Conservation (phyloP, 78 protist genomes). For the Dictyostelium brefeldianum region DNA sequence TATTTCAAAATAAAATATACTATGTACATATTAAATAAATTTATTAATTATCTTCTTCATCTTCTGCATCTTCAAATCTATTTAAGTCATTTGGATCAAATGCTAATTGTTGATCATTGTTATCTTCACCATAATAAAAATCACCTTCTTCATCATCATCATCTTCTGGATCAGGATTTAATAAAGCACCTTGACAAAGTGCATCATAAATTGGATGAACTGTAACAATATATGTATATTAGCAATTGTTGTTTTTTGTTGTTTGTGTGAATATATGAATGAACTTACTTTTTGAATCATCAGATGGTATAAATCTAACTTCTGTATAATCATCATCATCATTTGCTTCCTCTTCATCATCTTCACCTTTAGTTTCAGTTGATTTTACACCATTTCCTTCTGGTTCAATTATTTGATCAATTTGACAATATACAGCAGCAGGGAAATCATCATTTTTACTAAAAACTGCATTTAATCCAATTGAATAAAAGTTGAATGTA, state of each 20-base stretch:
- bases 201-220: conserved; percentile 16
- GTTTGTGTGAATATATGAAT: neutral
- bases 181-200: conserved; percentile 24
- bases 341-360: neutral
- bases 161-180: conserved; percentile 46
- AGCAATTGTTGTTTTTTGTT: neutral
- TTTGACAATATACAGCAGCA: conserved; percentile 8
- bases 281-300: neutral
- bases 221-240: neutral
- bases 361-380: neutral
- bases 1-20: no score
- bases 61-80: conserved; percentile 16
- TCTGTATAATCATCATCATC: conserved; percentile 1
- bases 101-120: neutral
- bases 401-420: neutral
- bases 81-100: conserved; percentile 5
- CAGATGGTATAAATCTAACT: conserved; percentile 26
- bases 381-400: neutral
- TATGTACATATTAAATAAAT: no score
- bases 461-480: conserved; percentile 30
- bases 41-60: neutral
- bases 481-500: conserved; percentile 17
- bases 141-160: conserved; percentile 42
- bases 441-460: conserved; percentile 3
- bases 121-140: conserved; percentile 16